Percentiles rank a stretch among this genome's conserved stretches.
Evolutionary conservation across 331 rosid species (phyloP).

Genomic region (Cydonia oblonga): DNA sequence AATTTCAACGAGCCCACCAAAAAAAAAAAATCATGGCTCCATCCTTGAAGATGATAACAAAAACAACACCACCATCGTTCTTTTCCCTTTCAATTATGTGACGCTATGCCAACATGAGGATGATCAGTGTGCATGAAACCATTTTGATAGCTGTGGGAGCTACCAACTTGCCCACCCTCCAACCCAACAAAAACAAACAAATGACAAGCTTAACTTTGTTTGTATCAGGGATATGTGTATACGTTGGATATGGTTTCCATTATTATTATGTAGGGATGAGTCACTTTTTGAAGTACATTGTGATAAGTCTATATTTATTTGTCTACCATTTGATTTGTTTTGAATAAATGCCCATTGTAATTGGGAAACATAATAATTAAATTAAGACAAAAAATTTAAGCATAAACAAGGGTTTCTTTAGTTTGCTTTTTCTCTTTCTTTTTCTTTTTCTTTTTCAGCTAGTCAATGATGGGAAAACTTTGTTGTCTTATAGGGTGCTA

Average conservation of each 20-base stretch:
- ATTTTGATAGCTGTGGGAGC: neutral
- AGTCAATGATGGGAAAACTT: neutral
- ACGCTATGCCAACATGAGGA: neutral
- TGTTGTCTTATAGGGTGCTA: neutral
- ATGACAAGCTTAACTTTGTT: neutral
- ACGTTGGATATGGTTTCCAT: neutral
- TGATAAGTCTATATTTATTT: neutral
- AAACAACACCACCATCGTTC: neutral
- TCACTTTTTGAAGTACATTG: neutral
- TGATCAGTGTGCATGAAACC: neutral
- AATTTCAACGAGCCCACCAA: no score
- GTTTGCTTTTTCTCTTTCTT: neutral
- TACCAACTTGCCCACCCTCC: neutral
- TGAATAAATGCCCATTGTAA: no score
- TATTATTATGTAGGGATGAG: neutral
- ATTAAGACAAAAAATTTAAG: neutral
- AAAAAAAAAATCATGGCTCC: no score
- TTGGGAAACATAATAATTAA: neutral
- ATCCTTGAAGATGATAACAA: no score
- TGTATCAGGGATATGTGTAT: neutral
- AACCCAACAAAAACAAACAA: neutral
- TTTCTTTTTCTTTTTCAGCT: no score
- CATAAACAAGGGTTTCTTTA: neutral
- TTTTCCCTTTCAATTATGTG: neutral
- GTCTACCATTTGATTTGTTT: no score